Conservation (phyloP, 108 stramenopile species). For the Epithemia pelagica region DNA sequence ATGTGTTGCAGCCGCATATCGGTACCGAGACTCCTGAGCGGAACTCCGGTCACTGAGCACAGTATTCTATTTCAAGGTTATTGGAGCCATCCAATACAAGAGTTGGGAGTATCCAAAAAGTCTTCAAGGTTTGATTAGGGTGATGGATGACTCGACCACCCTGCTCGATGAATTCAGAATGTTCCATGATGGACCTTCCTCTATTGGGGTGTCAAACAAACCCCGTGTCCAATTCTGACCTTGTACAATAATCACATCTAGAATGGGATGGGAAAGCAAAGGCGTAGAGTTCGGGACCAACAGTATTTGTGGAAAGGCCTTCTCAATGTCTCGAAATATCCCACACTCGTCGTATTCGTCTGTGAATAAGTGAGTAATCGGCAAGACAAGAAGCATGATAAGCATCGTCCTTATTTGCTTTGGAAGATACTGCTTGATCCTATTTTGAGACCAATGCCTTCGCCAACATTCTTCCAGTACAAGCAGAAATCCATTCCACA, state of each 20-base stretch:
- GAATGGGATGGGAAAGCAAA: neutral
- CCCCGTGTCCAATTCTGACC: neutral
- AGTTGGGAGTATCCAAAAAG: no score
- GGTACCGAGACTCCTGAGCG: no score
- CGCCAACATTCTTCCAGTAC: neutral
- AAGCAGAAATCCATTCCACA: slow-evolving; percentile 48
- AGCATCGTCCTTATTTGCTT: slow-evolving; percentile 25
- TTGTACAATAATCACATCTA: neutral
- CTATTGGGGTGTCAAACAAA: no score
- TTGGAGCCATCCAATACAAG: no score
- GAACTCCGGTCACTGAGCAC: no score
- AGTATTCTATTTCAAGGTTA: no score
- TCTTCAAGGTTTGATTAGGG: no score
- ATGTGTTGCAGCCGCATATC: no score
- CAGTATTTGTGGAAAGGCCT: slow-evolving; percentile 18
- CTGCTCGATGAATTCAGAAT: no score
- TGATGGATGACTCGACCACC: no score
- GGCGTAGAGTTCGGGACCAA: neutral
- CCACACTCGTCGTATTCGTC: slow-evolving; percentile 32
- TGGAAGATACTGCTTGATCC: slow-evolving; percentile 13
- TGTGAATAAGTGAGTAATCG: slow-evolving; percentile 47
- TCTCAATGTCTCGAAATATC: slow-evolving; percentile 28
- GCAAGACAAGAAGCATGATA: slow-evolving; percentile 40
- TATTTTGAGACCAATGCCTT: neutral
- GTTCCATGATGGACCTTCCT: no score